Percentiles rank a stretch among this genome's conserved stretches.
Evolutionary conservation across 169 alveolate species (phyloP).

Genomic region (Theileria annulata): DNA sequence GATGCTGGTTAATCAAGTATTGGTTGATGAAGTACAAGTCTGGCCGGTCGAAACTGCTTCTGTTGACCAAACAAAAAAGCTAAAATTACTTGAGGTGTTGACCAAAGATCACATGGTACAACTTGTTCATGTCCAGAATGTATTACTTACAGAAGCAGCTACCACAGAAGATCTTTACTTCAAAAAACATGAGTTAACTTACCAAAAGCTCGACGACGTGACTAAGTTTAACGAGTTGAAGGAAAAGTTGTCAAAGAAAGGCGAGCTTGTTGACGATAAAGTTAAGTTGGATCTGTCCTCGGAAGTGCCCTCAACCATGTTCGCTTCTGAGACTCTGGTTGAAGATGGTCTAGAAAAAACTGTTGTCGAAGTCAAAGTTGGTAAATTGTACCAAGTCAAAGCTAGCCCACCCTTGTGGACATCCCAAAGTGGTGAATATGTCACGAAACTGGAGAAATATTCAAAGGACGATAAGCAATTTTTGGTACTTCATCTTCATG

Average conservation of each 20-base stretch:
- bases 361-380: background rate
- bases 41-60: background rate
- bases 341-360: conserved; percentile 8
- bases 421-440: background rate
- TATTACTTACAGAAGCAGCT: background rate
- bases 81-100: background rate
- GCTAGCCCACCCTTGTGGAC: conserved; percentile 10
- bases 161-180: background rate
- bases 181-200: background rate
- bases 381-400: conserved; percentile 3
- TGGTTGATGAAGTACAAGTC: background rate
- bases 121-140: background rate
- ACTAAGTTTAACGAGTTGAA: background rate
- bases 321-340: background rate
- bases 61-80: background rate
- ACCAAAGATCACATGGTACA: background rate
- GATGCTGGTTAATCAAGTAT: background rate
- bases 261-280: background rate
- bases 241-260: background rate
- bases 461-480: background rate
- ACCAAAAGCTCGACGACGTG: background rate
- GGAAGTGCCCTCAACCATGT: background rate
- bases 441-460: conserved; percentile 2
- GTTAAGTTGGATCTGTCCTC: conserved; percentile 5
- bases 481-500: background rate